Percentiles rank a stretch among this genome's conserved stretches.
These are phyloP conservation scores for Solanum habrochaites DNA, from an alignment of 257 asterid genomes.

Conservation along the genomic window DNA sequence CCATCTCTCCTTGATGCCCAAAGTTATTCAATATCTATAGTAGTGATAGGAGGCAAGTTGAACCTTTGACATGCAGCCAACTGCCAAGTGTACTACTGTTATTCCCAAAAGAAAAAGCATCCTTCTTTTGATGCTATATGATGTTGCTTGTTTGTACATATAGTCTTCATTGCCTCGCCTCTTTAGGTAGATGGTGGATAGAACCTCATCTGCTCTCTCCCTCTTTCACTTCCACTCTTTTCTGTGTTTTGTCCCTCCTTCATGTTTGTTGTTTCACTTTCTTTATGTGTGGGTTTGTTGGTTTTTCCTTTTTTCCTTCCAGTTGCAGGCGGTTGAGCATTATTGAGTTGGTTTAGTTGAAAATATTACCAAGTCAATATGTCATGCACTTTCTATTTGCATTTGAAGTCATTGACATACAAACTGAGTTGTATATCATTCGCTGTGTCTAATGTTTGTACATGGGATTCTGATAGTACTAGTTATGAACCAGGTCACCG, in stretches of 20 bases:
- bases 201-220: neutral
- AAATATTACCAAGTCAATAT: neutral
- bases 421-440: neutral
- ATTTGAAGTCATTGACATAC: neutral
- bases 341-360: neutral
- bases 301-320: neutral
- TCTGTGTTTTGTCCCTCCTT: neutral
- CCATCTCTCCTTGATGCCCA: neutral
- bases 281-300: neutral
- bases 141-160: neutral
- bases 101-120: neutral
- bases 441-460: neutral
- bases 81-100: neutral
- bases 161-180: neutral
- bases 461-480: constrained; percentile 17
- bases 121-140: neutral
- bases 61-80: neutral
- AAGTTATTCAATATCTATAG: neutral
- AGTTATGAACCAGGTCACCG: constrained; percentile 10
- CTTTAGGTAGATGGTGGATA: neutral
- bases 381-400: neutral
- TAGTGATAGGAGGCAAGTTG: neutral
- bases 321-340: neutral
- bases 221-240: neutral
- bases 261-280: neutral